Percentiles rank a stretch among this genome's conserved stretches.
These are phyloP conservation scores for Cadophora luteo-olivacea DNA, from an alignment of 2,329 filamentous ascomycete genomes.

Conservation along the genomic window DNA sequence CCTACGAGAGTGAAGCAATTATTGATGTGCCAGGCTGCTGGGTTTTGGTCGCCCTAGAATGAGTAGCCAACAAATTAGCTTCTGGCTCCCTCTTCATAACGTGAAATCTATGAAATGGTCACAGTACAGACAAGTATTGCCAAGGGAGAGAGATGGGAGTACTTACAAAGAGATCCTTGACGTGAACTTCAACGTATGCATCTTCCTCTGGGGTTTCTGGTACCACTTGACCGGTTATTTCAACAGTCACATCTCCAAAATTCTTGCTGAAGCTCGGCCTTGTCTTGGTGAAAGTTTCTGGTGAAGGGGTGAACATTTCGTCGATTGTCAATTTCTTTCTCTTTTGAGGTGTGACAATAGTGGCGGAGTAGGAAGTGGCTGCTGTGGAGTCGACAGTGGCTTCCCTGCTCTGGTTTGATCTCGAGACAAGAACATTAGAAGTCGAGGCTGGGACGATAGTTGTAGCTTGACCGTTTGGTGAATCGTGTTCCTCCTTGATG, in stretches of 20 bases:
- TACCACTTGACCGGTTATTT: not conserved
- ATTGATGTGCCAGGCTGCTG: not conserved
- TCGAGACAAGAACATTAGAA: too few species aligned
- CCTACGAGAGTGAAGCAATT: not conserved
- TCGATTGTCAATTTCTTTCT: not conserved
- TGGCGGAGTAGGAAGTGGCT: not conserved
- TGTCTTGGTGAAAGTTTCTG: too few species aligned
- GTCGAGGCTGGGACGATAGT: too few species aligned
- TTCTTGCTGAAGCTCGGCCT: too few species aligned
- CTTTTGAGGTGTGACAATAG: not conserved
- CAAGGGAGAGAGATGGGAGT: not conserved
- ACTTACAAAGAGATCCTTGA: conserved; percentile 7
- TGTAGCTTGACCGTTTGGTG: not conserved
- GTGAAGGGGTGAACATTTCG: not conserved
- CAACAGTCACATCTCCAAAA: too few species aligned
- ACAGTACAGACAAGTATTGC: too few species aligned
- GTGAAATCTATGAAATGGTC: too few species aligned
- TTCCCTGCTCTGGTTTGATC: too few species aligned
- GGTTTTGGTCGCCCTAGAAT: not conserved
- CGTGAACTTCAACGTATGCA: conserved; percentile 13
- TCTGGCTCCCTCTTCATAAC: too few species aligned
- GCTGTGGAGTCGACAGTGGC: not conserved
- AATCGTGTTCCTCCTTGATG: not conserved
- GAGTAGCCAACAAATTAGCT: too few species aligned
- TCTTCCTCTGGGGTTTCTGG: not conserved